Base-by-base conservation (phyloP, 106 monocot species). In the Dendrobium officinale region DNA sequence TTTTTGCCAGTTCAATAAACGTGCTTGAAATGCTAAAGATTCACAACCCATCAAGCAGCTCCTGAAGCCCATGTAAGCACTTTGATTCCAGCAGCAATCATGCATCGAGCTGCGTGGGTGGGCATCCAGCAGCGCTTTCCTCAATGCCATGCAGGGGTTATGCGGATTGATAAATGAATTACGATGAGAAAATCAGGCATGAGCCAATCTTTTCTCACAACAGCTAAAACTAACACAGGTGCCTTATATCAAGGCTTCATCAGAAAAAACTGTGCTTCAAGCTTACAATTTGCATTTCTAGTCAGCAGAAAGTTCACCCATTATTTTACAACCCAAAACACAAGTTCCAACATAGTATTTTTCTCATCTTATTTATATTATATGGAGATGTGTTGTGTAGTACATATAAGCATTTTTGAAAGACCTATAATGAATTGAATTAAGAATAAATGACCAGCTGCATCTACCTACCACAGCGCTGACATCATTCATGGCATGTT, bases 401-500 rank as follows among this genome's bases (percentile, higher is more conserved):
- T 37, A 37, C 22, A 70, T 70, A 9, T 2, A 70, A 70, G 37
- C 33, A 70, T 70, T 37, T 70, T 37, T 37, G 37, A 4, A 15
- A 70, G 37, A 70, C 33, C 33, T 37, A 37, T 37, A 9, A 70
- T 70, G 70, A 74, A 74, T 44, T 74, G 74, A 44, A n/a, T 11
- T 31, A 70, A 29, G 19, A 73, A 17, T 40, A 72, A 7, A 43
- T 19, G 29, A 11, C 24, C 56, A 73, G 20, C 2, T 73, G 24
- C 24, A 73, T 77, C 8, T 17, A 84, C 86, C 79, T 93, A 99
- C 98, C 91, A 99, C 92, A 81, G 92, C 67, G 80, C 89, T 88
- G 47, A 95, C 88, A 16, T 84, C 92, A 87, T 89, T 83, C 84
- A 99, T 83, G 64, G 72, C 85, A 87, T 99, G 88, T 79, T 95